Conservation (phyloP, 129 eudicot species). For the Flaveria sonorensis region DNA sequence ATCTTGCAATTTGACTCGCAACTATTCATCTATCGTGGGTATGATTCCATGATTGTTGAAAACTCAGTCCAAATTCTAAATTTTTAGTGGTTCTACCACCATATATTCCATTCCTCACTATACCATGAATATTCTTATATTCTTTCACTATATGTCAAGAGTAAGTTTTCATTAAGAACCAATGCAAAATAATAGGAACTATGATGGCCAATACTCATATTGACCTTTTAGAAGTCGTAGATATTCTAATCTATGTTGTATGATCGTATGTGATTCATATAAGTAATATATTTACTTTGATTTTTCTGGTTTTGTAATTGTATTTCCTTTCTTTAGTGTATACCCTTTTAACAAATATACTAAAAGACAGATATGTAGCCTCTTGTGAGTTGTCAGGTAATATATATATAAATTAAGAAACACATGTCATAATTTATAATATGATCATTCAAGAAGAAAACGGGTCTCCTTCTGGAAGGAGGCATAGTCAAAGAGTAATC, state of each 20-base stretch:
- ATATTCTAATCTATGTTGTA: background rate
- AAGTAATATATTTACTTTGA: background rate
- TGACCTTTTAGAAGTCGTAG: background rate
- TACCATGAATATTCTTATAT: background rate
- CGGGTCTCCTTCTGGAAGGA: slow-evolving; percentile 31
- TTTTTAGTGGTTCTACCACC: background rate
- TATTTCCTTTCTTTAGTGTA: background rate
- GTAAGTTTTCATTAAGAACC: background rate
- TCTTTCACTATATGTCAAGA: background rate
- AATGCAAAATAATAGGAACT: background rate
- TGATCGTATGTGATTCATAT: background rate
- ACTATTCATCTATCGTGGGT: background rate
- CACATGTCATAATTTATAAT: slow-evolving; percentile 26
- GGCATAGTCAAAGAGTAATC: slow-evolving; percentile 18
- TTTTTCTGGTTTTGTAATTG: background rate
- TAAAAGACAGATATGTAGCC: slow-evolving; percentile 14
- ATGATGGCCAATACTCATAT: background rate
- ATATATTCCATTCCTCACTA: background rate
- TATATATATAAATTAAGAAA: slow-evolving; percentile 5
- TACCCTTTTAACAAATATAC: slow-evolving; percentile 11
- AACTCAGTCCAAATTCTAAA: background rate
- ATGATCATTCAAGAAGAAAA: slow-evolving; percentile 22
- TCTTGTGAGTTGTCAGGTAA: slow-evolving; percentile 22
- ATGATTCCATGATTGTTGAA: slow-evolving; percentile 9
- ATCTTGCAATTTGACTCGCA: background rate